Conservation (phyloP, 2,329 filamentous ascomycete genomes). For the Plenodomus tracheiphilus region DNA sequence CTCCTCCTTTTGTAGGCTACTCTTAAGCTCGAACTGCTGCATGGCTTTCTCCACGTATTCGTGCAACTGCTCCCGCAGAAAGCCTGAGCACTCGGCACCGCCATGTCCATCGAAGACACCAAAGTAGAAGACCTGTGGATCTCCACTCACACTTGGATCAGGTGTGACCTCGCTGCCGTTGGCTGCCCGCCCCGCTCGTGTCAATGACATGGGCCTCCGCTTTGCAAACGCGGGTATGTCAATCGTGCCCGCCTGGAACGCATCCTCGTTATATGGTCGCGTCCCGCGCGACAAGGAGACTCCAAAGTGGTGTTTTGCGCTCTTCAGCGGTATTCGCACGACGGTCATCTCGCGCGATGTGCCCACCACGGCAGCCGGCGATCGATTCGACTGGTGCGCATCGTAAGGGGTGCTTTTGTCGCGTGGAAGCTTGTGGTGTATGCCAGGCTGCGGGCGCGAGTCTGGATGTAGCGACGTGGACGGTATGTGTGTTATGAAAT, state of each 20-base stretch:
- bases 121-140: slow-evolving; percentile 98
- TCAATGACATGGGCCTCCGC: slow-evolving; percentile 69
- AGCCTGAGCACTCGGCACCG: slow-evolving; percentile 83
- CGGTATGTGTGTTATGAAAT: slow-evolving; percentile 95
- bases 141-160: slow-evolving; percentile 78
- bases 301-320: slow-evolving; percentile 95
- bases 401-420: slow-evolving; percentile 79
- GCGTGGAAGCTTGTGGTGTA: slow-evolving; percentile 84
- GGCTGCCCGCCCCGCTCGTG: slow-evolving; percentile 37
- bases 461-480: slow-evolving; percentile 93
- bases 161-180: slow-evolving; percentile 62
- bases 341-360: slow-evolving; percentile 76
- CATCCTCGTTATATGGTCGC: slow-evolving; percentile 88
- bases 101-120: slow-evolving; percentile 96
- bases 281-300: slow-evolving; percentile 77
- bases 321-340: slow-evolving; percentile 89
- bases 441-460: slow-evolving; percentile 64
- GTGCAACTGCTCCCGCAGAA: slow-evolving; percentile 81
- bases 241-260: slow-evolving; percentile 91
- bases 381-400: slow-evolving; percentile 44
- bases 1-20: slow-evolving; percentile 60
- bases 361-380: slow-evolving; percentile 43
- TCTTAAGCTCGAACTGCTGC: slow-evolving; percentile 73
- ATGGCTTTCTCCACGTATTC: slow-evolving; percentile 85
- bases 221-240: slow-evolving; percentile 92